A percentile compares a stretch with the other conserved stretches of the same genome.
Conservation (phyloP, 2,329 filamentous ascomycete genomes). For the Aspergillus brunneoviolaceus region DNA sequence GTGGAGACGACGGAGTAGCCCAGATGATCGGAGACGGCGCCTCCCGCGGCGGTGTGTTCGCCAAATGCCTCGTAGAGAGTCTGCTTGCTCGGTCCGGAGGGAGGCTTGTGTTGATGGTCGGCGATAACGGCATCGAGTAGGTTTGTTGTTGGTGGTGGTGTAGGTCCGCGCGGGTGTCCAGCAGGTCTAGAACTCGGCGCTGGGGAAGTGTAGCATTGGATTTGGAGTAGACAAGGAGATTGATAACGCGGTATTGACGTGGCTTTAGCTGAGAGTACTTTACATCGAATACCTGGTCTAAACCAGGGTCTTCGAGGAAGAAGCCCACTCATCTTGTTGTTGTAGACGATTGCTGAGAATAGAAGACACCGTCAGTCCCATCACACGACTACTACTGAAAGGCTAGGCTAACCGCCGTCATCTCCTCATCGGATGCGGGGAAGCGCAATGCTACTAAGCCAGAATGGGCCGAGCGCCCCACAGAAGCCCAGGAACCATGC, state of each 20-base stretch:
- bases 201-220: neutral
- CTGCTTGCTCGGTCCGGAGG: conserved; percentile 39
- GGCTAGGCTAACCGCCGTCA: no score
- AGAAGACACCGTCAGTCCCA: no score
- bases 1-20: conserved; percentile 39
- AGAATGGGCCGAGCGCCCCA: neutral
- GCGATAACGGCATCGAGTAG: neutral
- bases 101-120: conserved; percentile 20
- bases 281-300: neutral
- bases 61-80: conserved; percentile 35
- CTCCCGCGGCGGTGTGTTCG: conserved; percentile 35
- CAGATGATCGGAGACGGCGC: conserved; percentile 34
- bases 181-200: neutral
- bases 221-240: neutral
- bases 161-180: neutral
- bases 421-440: no score
- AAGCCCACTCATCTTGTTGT: neutral
- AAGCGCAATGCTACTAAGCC: no score
- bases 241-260: neutral
- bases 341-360: neutral
- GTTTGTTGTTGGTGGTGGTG: neutral
- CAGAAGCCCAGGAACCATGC: neutral
- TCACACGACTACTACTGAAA: no score
- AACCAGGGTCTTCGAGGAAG: neutral
- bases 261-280: neutral